Conservation (phyloP, 192 early-diverging fungal genomes). For the Gamsiella multidivaricata region DNA sequence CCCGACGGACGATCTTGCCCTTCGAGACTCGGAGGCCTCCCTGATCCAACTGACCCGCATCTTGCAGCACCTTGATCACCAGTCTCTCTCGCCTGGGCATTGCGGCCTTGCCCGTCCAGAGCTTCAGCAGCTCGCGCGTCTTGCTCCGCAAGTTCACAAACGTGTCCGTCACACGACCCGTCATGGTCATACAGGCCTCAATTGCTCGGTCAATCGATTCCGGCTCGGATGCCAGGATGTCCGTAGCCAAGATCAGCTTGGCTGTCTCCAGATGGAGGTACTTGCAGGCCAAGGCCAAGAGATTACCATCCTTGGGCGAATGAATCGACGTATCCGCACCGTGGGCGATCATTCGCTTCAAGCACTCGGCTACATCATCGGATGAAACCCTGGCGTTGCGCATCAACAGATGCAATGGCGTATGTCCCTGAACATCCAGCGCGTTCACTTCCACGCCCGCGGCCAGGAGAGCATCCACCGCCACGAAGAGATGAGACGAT, state of each 20-base stretch:
- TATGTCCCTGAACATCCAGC: constrained; percentile 26
- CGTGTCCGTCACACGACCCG: constrained; percentile 38
- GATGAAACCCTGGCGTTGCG: constrained; percentile 93
- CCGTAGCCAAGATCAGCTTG: constrained; percentile 3
- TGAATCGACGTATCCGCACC: constrained; percentile 39
- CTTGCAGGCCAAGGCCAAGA: constrained; percentile 38
- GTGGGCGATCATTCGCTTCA: constrained; percentile 38
- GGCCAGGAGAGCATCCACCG: constrained; percentile 31
- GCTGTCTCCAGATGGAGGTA: constrained; percentile 47
- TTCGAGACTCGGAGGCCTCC: constrained; percentile 14
- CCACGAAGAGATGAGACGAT: constrained; percentile 33
- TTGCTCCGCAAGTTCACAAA: constrained; percentile 45
- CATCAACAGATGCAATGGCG: constrained; percentile 72
- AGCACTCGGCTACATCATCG: constrained; percentile 65
- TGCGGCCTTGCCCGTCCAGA: constrained; percentile 43
- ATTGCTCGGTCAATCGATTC: constrained; percentile 41
- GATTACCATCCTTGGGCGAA: constrained; percentile 36
- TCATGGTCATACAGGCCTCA: constrained; percentile 54
- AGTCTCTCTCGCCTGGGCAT: constrained; percentile 18
- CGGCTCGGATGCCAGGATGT: constrained; percentile 30
- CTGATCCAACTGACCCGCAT: constrained; percentile 24
- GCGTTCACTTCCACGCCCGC: constrained; percentile 29
- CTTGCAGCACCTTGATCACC: constrained; percentile 19
- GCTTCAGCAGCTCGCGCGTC: constrained; percentile 35
- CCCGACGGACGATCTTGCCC: background rate